These are phyloP conservation scores for Dryadomyces quercivorus DNA, from an alignment of 2,329 filamentous ascomycete species.

Conservation along the genomic window DNA sequence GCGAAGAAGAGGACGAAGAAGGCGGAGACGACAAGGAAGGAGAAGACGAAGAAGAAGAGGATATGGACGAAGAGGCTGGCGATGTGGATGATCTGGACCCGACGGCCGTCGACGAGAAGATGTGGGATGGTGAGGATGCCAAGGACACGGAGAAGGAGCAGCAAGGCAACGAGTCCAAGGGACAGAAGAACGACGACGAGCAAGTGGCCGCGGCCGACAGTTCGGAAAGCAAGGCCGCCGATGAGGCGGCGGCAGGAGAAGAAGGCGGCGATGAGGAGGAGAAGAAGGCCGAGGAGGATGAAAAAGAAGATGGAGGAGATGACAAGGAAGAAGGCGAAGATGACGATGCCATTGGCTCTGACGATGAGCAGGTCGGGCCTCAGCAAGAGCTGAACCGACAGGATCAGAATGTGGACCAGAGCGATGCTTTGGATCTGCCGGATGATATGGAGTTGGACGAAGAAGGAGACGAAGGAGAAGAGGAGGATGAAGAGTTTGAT, in stretches of 20 bases:
- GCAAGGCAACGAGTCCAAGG: constrained; percentile 59
- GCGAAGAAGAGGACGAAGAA: constrained; percentile 48
- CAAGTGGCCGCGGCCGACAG: constrained; percentile 44
- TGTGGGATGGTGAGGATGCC: constrained; percentile 87
- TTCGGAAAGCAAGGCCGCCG: constrained; percentile 50
- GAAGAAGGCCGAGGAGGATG: constrained; percentile 43
- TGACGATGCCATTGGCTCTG: constrained; percentile 50
- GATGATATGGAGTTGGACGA: constrained; percentile 82
- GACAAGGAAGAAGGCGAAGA: constrained; percentile 34
- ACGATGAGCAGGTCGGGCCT: constrained; percentile 42
- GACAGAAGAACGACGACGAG: constrained; percentile 53
- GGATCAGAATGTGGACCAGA: constrained; percentile 68
- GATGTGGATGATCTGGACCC: constrained; percentile 86
- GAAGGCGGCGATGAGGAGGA: constrained; percentile 38
- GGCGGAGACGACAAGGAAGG: constrained; percentile 47
- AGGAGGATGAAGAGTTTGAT: constrained; percentile 40
- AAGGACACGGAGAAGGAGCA: constrained; percentile 76
- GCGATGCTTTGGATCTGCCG: constrained; percentile 70
- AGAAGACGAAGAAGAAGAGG: constrained; percentile 48
- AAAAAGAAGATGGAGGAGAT: constrained; percentile 24
- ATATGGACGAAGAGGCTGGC: constrained; percentile 81
- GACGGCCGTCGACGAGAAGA: constrained; percentile 89
- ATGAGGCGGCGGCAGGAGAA: constrained; percentile 41
- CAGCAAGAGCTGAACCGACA: constrained; percentile 47
- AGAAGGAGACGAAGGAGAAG: constrained; percentile 50